Evolutionary conservation across 163 green algal genomes (phyloP).

Genomic region (Scenedesmus sp.): DNA sequence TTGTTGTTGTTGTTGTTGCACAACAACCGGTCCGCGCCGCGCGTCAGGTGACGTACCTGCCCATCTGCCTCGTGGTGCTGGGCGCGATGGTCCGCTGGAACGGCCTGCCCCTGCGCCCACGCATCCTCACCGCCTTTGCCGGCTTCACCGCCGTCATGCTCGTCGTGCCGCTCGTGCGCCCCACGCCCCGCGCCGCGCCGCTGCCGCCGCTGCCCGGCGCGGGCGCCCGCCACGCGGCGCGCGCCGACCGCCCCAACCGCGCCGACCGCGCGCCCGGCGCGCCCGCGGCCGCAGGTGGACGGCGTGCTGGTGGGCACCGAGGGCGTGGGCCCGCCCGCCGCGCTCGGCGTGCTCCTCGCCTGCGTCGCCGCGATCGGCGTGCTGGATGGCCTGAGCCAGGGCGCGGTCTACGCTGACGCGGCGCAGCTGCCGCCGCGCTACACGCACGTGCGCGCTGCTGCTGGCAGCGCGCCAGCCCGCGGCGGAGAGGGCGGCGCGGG

Average conservation of each 20-base stretch:
- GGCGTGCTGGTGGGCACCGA: conserved; percentile 7
- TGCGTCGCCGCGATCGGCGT: conserved; percentile 54
- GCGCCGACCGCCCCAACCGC: too few species aligned
- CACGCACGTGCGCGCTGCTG: conserved; percentile 73
- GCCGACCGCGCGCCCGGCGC: too few species aligned
- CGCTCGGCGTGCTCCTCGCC: conserved; percentile 41
- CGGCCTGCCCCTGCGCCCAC: not conserved
- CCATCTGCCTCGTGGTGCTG: conserved; percentile 63
- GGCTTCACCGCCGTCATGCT: conserved; percentile 69
- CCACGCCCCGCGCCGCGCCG: too few species aligned
- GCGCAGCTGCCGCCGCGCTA: conserved; percentile 68
- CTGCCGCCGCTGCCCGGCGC: not conserved
- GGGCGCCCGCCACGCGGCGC: too few species aligned
- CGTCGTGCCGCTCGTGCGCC: conserved; percentile 61
- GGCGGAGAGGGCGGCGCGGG: too few species aligned
- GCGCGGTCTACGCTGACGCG: conserved; percentile 80
- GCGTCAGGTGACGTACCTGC: conserved; percentile 72
- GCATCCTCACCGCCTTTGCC: conserved; percentile 67
- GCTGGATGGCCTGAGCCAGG: conserved; percentile 75
- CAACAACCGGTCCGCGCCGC: too few species aligned
- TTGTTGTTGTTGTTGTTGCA: too few species aligned
- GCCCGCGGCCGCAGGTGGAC: conserved; percentile 6
- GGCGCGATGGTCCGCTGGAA: conserved; percentile 59
- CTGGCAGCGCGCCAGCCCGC: too few species aligned
- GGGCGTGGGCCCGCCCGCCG: conserved; percentile 20